Conservation (phyloP, 805 yeast genomes). For the Metschnikowia orientalis region DNA sequence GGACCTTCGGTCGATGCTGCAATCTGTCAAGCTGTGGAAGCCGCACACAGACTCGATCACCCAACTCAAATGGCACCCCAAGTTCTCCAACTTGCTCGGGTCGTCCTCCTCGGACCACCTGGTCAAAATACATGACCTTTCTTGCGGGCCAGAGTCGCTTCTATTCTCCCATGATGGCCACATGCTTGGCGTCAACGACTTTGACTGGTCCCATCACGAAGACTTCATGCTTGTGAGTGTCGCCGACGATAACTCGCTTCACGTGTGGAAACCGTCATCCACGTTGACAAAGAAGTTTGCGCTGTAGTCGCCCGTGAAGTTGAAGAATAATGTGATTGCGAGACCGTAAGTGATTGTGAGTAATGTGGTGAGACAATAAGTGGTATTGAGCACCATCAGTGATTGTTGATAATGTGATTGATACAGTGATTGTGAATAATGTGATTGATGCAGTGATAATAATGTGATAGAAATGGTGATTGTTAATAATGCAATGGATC, state of each 20-base stretch:
- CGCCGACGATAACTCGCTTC: conserved; percentile 82
- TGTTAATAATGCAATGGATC: too few species aligned
- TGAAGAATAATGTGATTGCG: too few species aligned
- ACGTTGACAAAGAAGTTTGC: conserved; percentile 1
- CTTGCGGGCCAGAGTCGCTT: conserved; percentile 24
- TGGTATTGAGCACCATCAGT: too few species aligned
- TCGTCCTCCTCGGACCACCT: conserved; percentile 60
- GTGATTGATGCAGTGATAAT: too few species aligned
- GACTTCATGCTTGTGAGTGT: conserved; percentile 71
- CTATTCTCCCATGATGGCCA: conserved; percentile 82
- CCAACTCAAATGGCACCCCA: conserved; percentile 70
- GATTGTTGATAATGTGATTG: too few species aligned
- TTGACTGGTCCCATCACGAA: conserved; percentile 75
- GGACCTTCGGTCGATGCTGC: conserved; percentile 52
- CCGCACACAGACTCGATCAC: conserved; percentile 57
- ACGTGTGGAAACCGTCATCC: conserved; percentile 70
- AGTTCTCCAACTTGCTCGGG: conserved; percentile 50
- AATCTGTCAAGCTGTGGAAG: conserved; percentile 14
- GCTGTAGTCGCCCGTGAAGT: too few species aligned
- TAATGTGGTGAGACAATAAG: too few species aligned
- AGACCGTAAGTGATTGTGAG: too few species aligned
- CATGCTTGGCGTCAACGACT: conserved; percentile 77
- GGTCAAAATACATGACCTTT: conserved; percentile 60
- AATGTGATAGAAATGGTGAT: too few species aligned
- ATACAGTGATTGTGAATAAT: too few species aligned